Conservation (phyloP, 2,329 filamentous ascomycete species). For the Amphichorda felina region DNA sequence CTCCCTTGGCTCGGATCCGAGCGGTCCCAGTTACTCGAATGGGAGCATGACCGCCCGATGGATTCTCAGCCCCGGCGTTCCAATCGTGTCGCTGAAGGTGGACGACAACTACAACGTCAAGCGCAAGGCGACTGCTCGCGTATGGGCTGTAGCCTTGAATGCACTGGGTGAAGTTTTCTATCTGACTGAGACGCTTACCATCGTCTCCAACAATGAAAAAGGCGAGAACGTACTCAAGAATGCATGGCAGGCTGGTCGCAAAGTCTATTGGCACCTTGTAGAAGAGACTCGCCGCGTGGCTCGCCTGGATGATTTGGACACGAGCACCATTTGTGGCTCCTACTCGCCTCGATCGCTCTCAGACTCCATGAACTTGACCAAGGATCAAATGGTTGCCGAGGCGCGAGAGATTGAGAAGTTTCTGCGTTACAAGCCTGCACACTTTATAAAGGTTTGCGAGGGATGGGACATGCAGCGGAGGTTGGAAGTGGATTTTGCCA, state of each 20-base stretch:
- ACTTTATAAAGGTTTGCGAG: constrained; percentile 67
- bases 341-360: constrained; percentile 75
- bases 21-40: constrained; percentile 50
- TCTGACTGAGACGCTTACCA: constrained; percentile 57
- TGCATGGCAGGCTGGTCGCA: constrained; percentile 73
- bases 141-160: constrained; percentile 92
- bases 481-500: constrained; percentile 81
- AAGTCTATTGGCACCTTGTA: constrained; percentile 68
- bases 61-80: constrained; percentile 85
- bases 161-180: constrained; percentile 88
- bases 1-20: constrained; percentile 49
- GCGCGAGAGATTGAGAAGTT: constrained; percentile 74
- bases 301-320: constrained; percentile 60
- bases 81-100: constrained; percentile 71
- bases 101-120: constrained; percentile 71
- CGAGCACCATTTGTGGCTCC: constrained; percentile 54
- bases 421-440: constrained; percentile 56
- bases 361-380: constrained; percentile 57
- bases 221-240: constrained; percentile 47
- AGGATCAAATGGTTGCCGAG: constrained; percentile 61
- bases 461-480: constrained; percentile 88
- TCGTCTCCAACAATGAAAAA: constrained; percentile 34
- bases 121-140: constrained; percentile 55
- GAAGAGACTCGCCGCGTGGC: constrained; percentile 66
- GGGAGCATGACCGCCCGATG: constrained; percentile 81